phyloP scores from a whole-genome alignment of 176 grass and related monocot species.

The Paspalum vaginatum region DNA sequence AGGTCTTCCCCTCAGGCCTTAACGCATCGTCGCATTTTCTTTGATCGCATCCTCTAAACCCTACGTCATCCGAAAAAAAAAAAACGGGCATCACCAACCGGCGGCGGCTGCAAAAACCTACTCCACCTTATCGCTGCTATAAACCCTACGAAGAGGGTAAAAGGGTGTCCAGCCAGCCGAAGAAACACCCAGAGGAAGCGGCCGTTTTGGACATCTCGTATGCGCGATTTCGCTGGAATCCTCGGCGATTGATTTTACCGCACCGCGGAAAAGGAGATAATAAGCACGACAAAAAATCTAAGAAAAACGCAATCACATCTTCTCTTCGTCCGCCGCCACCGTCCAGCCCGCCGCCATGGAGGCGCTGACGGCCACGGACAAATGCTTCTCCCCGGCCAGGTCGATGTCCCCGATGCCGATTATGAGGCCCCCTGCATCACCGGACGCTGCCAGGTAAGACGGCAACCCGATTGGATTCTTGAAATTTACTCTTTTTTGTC shows the following conservation, averaged over 20 bases:
- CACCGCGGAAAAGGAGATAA: constrained; percentile 27
- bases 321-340: constrained; percentile 4
- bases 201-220: constrained; percentile 41
- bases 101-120: constrained; percentile 40
- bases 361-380: constrained; percentile 42
- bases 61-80: background rate
- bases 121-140: constrained; percentile 33
- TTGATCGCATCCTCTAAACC: constrained; percentile 10
- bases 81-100: background rate
- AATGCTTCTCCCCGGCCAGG: constrained; percentile 73
- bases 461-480: constrained; percentile 28
- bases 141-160: constrained; percentile 44
- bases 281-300: constrained; percentile 37
- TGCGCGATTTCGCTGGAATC: constrained; percentile 34
- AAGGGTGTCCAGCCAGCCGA: constrained; percentile 31
- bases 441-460: constrained; percentile 60
- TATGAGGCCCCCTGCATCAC: constrained; percentile 50
- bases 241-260: constrained; percentile 34
- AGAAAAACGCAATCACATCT: constrained; percentile 40
- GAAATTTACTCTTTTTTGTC: constrained; percentile 32
- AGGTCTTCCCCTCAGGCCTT: background rate
- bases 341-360: constrained; percentile 52
- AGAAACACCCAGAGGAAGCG: constrained; percentile 33
- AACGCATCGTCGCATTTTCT: too few species aligned
- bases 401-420: constrained; percentile 66